phyloP scores from a whole-genome alignment of 2,329 filamentous ascomycete species.

The Elsinoe arachidis region DNA sequence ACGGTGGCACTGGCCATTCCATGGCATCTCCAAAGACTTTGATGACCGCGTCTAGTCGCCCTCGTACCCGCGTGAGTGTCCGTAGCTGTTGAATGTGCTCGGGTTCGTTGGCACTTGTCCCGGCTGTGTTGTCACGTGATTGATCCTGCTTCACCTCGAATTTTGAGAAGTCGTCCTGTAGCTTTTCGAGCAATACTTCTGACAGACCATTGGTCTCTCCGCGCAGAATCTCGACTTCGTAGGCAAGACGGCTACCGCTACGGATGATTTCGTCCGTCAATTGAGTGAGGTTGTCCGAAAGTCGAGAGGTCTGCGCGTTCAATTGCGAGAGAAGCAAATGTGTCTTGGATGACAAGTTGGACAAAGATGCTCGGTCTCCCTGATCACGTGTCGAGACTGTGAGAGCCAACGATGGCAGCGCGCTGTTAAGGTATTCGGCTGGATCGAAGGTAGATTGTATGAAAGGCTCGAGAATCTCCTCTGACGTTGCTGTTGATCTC shows the following conservation, averaged over 20 bases:
- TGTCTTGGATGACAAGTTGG: constrained; percentile 71
- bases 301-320: constrained; percentile 75
- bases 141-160: constrained; percentile 51
- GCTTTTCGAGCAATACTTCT: constrained; percentile 64
- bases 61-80: constrained; percentile 71
- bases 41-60: constrained; percentile 80
- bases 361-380: constrained; percentile 46
- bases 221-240: constrained; percentile 88
- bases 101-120: constrained; percentile 44
- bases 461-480: constrained; percentile 67
- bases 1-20: constrained; percentile 87
- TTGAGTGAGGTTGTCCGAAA: constrained; percentile 74
- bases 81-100: constrained; percentile 67
- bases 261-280: constrained; percentile 91
- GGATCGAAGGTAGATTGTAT: constrained; percentile 70
- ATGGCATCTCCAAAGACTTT: constrained; percentile 90
- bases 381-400: constrained; percentile 32
- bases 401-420: constrained; percentile 58
- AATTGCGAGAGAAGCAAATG: constrained; percentile 80
- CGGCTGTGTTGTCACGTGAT: constrained; percentile 14
- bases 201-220: constrained; percentile 76
- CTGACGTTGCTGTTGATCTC: constrained; percentile 55
- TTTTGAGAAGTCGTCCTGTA: constrained; percentile 62
- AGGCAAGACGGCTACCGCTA: constrained; percentile 77
- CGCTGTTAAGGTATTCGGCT: constrained; percentile 73